Conservation (phyloP, 345 rosid species). For the Noccaea caerulescens region DNA sequence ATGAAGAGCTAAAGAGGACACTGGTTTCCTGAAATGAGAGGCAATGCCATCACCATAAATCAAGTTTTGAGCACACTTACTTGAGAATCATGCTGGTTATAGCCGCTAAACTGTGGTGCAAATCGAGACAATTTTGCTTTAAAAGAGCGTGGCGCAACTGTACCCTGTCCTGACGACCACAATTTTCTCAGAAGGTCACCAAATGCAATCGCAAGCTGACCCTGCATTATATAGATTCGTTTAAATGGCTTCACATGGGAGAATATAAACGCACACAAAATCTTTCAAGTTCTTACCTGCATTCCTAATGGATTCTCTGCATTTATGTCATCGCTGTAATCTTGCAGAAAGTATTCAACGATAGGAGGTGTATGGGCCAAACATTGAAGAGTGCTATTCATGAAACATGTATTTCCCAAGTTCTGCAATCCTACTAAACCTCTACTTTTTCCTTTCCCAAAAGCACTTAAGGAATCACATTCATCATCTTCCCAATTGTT, state of each 20-base stretch:
- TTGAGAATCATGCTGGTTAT: conserved; percentile 98
- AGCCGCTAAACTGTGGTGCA: conserved; percentile 98
- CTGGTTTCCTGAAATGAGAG: not conserved
- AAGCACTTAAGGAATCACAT: conserved; percentile 47
- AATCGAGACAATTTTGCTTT: conserved; percentile 84
- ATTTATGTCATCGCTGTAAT: conserved; percentile 80
- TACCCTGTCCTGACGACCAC: conserved; percentile 73
- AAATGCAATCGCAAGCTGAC: conserved; percentile 88
- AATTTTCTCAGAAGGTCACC: conserved; percentile 83
- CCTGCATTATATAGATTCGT: conserved; percentile 56
- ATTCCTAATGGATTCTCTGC: conserved; percentile 83
- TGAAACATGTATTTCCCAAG: conserved; percentile 95
- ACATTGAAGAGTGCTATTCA: conserved; percentile 95
- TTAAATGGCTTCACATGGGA: conserved; percentile 16
- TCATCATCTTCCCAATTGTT: conserved; percentile 49
- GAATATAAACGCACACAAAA: conserved; percentile 7
- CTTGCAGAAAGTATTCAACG: conserved; percentile 82
- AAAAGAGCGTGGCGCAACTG: conserved; percentile 75
- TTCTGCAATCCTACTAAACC: conserved; percentile 94
- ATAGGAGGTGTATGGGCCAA: conserved; percentile 83
- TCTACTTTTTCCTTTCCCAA: conserved; percentile 59
- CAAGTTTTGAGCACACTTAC: conserved; percentile 48
- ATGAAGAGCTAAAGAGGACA: not conserved
- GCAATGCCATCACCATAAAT: not conserved
- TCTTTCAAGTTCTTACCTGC: conserved; percentile 62